Evolutionary conservation across 1,284 basidiomycete genomes (phyloP).

Genomic region (Marasmius sp.): DNA sequence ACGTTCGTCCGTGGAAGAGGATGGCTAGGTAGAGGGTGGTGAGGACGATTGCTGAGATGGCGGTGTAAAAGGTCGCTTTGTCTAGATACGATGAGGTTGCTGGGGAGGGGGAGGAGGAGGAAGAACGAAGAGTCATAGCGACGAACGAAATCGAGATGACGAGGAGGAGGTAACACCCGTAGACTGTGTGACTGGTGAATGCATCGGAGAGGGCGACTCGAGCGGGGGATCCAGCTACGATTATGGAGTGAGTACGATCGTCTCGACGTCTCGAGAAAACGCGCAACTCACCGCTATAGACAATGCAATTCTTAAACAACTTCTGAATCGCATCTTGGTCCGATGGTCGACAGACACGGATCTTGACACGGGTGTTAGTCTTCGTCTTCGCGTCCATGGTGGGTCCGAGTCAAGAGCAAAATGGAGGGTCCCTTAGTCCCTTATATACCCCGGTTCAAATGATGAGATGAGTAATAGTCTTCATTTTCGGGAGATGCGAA

Average conservation of each 20-base stretch:
- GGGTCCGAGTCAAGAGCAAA: too few relatives aligned
- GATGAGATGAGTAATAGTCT: too few relatives aligned
- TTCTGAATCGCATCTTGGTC: constrained; percentile 5
- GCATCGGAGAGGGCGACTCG: not conserved
- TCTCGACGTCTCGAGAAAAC: too few relatives aligned
- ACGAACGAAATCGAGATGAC: not conserved
- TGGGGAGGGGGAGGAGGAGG: too few relatives aligned
- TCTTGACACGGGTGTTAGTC: not conserved
- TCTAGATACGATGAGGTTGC: too few relatives aligned
- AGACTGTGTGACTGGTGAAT: not conserved
- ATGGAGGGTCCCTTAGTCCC: too few relatives aligned
- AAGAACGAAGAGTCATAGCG: not conserved
- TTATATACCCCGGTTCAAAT: too few relatives aligned
- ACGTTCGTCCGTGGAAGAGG: not conserved
- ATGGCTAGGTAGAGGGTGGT: not conserved
- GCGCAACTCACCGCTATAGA: constrained; percentile 2
- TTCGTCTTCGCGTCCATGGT: too few relatives aligned
- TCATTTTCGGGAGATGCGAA: too few relatives aligned
- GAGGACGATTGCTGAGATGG: not conserved
- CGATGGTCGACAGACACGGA: constrained; percentile 5
- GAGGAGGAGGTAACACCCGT: not conserved
- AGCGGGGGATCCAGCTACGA: constrained; percentile 5
- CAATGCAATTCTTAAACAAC: constrained; percentile 3
- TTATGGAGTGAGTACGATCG: too few relatives aligned
- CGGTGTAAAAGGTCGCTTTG: too few relatives aligned